phyloP scores from a whole-genome alignment of 2,329 filamentous ascomycete genomes.

The Zalaria sp. region DNA sequence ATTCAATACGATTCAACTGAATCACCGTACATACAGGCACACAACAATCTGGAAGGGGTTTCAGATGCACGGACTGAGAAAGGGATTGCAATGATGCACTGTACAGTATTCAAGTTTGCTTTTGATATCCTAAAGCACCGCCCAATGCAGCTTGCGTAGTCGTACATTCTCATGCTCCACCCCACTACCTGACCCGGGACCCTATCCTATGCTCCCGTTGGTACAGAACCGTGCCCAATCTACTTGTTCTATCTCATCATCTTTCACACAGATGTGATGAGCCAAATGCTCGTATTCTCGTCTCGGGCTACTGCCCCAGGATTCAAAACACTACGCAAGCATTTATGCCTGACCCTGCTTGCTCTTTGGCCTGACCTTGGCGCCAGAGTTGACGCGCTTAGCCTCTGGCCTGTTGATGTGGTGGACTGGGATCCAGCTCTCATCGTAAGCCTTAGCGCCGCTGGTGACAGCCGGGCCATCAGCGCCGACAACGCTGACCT shows the following conservation, averaged over 20 bases:
- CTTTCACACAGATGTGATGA: neutral
- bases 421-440: constrained; percentile 83
- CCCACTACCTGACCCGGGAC: neutral
- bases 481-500: constrained; percentile 50
- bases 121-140: neutral
- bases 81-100: no score
- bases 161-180: no score
- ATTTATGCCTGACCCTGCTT: constrained; percentile 8
- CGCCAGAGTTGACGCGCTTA: constrained; percentile 41
- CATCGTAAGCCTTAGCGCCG: constrained; percentile 65
- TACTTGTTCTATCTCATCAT: neutral
- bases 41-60: no score
- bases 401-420: constrained; percentile 78
- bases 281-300: neutral
- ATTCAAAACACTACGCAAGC: neutral
- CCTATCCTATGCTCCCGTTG: neutral
- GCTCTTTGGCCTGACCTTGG: constrained; percentile 24
- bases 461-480: constrained; percentile 57
- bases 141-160: neutral
- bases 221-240: neutral
- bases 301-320: neutral
- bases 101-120: neutral
- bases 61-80: no score
- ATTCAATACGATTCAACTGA: no score
- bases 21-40: no score